Base-by-base conservation (phyloP, 2,329 filamentous ascomycete genomes). In the Trichophyton verrucosum region DNA sequence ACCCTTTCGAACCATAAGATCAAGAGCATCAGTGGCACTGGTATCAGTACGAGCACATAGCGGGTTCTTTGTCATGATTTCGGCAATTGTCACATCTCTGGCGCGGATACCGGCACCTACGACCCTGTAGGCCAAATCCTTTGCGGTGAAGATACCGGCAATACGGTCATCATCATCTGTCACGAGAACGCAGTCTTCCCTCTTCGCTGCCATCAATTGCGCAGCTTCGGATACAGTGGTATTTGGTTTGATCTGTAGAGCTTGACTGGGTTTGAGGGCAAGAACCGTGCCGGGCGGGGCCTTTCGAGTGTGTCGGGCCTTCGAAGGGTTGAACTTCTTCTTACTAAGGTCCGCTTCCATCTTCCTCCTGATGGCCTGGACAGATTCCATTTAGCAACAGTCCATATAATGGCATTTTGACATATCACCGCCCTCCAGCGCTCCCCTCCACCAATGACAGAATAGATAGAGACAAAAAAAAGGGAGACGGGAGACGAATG, bases 51-150 rank as follows among this genome's bases (percentile, higher is more conserved):
- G 86, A 60, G 94, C 94, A 74, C 94, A 99, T 15, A 99, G 84
- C 9, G 94, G 94, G 78, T 99, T 99, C 81, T 97, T 96, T 72
- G 94, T 99, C 94, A 99, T 99, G 75, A 99, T 99, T 72, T 97
- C 91, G 66, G 91, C 88, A 72, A 99, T 96, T 22, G 90, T 95
- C 68, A 97, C 85, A 72, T 86, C 89, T 73, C 84, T 87, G 36
- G 94, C 88, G 78, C 96, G 95, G 70, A 91, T 82, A 30, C 94
- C 94, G 61, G 86, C 85, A 61, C 92, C 94, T 27, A 99, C 92
- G 9, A 99, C 94, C 62, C 94, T 86, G 80, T 97, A 99, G 17
- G 94, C 94, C 72, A 99, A 81, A 79, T 99, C 94, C 80, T 99
- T 99, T 66, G 94, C 94, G 0, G 94, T 99, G 75, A 99, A 99